A percentile compares a stretch with the other conserved stretches of the same genome.
Evolutionary conservation across 345 rosid species (phyloP).

Genomic region (Tarenaya hassleriana): DNA sequence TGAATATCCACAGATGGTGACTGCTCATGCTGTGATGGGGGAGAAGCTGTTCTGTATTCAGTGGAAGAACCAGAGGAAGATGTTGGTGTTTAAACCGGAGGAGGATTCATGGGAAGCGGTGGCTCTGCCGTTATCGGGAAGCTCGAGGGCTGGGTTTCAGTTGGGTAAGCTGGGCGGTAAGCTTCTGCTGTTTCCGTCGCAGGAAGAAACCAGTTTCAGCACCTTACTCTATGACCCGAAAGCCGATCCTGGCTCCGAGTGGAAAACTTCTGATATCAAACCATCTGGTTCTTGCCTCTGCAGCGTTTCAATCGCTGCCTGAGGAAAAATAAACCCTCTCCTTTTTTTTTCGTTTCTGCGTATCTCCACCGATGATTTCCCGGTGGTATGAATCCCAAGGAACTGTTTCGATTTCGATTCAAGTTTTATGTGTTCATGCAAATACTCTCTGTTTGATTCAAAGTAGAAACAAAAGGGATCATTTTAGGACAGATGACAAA

Average conservation of each 20-base stretch:
- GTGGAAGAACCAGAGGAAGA: constrained; percentile 83
- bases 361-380: no score
- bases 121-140: constrained; percentile 64
- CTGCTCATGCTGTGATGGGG: constrained; percentile 78
- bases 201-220: constrained; percentile 41
- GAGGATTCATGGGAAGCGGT: constrained; percentile 73
- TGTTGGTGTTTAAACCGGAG: constrained; percentile 56
- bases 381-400: no score
- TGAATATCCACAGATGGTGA: constrained; percentile 55
- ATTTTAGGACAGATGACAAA: no score
- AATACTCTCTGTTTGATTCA: no score
- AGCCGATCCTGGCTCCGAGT: constrained; percentile 61
- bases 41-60: constrained; percentile 78
- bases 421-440: no score
- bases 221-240: constrained; percentile 71
- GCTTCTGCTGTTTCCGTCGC: constrained; percentile 59
- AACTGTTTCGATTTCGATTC: no score
- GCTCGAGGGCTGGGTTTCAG: constrained; percentile 55
- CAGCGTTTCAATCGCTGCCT: constrained; percentile 70
- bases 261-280: constrained; percentile 64
- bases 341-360: no score
- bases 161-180: constrained; percentile 72
- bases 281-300: constrained; percentile 64
- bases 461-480: no score
- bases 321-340: constrained; percentile 15